Evolutionary conservation across 495 filamentous ascomycete species (phyloP).

Genomic region (Xylaria longipes): DNA sequence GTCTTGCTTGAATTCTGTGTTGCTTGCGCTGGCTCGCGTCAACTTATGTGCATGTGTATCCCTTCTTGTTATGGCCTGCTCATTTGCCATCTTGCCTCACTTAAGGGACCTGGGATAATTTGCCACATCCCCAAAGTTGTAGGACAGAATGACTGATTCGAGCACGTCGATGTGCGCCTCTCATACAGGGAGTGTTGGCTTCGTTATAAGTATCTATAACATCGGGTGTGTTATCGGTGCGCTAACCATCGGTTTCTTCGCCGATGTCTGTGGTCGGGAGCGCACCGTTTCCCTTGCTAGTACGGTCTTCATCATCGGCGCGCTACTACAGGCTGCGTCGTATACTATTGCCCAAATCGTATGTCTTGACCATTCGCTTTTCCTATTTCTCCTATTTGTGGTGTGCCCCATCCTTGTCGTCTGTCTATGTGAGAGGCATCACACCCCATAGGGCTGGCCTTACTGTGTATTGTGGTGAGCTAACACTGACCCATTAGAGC

Average conservation of each 20-base stretch:
- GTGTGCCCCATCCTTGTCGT: not conserved
- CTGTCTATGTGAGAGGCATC: not conserved
- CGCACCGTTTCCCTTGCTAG: slow-evolving; percentile 46
- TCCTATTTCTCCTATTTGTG: not conserved
- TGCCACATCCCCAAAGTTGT: not conserved
- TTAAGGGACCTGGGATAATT: not conserved
- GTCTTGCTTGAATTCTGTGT: not conserved
- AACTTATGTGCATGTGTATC: not conserved
- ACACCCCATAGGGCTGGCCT: not conserved
- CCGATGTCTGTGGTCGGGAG: slow-evolving; percentile 49
- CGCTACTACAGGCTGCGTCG: slow-evolving; percentile 33
- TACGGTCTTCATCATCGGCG: slow-evolving; percentile 44
- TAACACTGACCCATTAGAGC: slow-evolving; percentile 27
- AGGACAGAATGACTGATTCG: not conserved
- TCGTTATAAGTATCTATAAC: slow-evolving; percentile 39
- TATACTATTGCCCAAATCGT: slow-evolving; percentile 38
- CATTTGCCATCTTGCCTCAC: not conserved
- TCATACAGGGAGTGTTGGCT: slow-evolving; percentile 32
- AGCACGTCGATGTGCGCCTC: not conserved
- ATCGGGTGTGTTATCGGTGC: slow-evolving; percentile 50
- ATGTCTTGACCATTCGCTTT: not conserved
- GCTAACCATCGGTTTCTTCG: slow-evolving; percentile 45
- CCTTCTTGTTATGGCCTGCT: not conserved
- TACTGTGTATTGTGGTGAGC: not conserved
- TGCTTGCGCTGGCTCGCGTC: not conserved